Conservation (phyloP, 2,329 filamentous ascomycete genomes). For the Colletotrichum costaricense region DNA sequence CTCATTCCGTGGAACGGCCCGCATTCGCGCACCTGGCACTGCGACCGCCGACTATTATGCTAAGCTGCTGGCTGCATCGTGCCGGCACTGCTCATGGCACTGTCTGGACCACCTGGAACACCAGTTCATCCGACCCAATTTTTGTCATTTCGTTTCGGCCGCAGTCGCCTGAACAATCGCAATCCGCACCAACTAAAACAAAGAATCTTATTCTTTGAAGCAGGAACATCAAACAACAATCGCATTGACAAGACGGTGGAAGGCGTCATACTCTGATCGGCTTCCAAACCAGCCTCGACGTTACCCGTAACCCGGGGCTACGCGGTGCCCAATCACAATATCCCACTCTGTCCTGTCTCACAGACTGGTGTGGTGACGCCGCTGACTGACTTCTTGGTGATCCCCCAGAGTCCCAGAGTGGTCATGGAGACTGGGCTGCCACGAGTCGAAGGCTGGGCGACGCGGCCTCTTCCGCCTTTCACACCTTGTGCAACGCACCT, state of each 20-base stretch:
- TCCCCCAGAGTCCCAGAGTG: background rate
- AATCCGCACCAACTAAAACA: conserved; percentile 10
- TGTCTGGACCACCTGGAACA: background rate
- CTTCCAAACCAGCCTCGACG: background rate
- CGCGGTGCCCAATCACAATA: conserved; percentile 7
- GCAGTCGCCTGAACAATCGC: conserved; percentile 1
- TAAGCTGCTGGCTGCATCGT: background rate
- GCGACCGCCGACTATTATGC: background rate
- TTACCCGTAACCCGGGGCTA: conserved; percentile 21
- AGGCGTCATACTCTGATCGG: conserved; percentile 12
- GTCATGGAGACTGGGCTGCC: conserved; percentile 16
- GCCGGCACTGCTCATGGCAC: background rate
- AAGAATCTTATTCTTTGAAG: conserved; percentile 9
- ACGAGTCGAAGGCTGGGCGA: conserved; percentile 24
- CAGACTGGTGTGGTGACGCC: background rate
- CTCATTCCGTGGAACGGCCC: conserved; percentile 33
- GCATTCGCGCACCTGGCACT: conserved; percentile 14
- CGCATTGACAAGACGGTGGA: background rate
- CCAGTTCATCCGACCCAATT: background rate
- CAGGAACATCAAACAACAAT: conserved; percentile 1
- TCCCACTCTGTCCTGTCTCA: background rate
- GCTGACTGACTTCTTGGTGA: background rate
- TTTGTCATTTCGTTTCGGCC: conserved; percentile 16
- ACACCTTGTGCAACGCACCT: conserved; percentile 4
- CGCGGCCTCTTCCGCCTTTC: conserved; percentile 21